Evolutionary conservation across 805 yeast genomes (phyloP), one percentile per base, ranked within the genome.

Genomic region (Pichia insulana): DNA sequence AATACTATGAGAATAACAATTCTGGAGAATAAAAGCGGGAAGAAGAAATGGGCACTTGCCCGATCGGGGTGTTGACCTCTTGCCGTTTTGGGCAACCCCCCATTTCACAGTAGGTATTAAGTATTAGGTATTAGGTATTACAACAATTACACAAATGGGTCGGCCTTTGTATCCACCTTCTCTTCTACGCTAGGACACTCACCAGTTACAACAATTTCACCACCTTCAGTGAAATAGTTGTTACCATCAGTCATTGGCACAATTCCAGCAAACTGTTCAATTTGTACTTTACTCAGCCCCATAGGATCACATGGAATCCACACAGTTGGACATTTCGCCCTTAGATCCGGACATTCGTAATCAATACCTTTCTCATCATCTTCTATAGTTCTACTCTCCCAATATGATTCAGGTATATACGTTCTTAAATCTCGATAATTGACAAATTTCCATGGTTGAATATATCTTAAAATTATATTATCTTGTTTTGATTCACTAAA

Each of bases 251-350:
- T 68, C 39, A 84, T 77, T 15, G 73, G 70, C 37, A 87, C 74
- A 7, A 77, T 67, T 1, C 69, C 71, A 17, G 65, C 58, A 40
- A 85, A 70, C 34, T 75, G 67, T 32, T 71, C 72, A 18, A 83
- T 78, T 52, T 80, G 78, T 12, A 55, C 57, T 2, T 68, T 63
- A 1, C 95, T 83, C 52, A 86, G 73, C 1, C 97, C 97, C 74
- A 78, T 76, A 9, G 85, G 81, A 59, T 90, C 98, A 44, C 68
- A 67, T n/a, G 97, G 94, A 54, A 90, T 76, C 98, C 98, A 90
- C 17, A 90, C 64, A n/a, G 70, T 68, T 2, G 95, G 95, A 51
- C 84, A 73, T 36, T 68, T 59, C 0, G 81, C 81, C 22, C 76
- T 65, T 15, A 81, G 78, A 7, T 81, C 84, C 2, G 97, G 97